Percentiles rank a stretch among this genome's conserved stretches.
Evolutionary conservation across 1,139 yeast genomes (phyloP).

Genomic region (Keqinozyma sinolaborantium): DNA sequence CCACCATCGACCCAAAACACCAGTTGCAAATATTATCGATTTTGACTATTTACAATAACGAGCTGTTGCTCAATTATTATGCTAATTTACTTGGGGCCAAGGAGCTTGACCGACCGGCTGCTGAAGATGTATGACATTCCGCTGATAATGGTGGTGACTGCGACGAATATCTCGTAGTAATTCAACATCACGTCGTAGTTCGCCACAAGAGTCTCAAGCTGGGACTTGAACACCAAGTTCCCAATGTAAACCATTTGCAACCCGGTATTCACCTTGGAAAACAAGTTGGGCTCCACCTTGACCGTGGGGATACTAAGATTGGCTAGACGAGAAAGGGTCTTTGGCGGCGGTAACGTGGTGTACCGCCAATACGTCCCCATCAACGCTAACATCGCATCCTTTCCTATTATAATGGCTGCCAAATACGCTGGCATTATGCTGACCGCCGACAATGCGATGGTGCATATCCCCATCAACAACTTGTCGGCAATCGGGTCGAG

Average conservation of each 20-base stretch:
- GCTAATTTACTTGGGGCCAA: slow-evolving; percentile 2
- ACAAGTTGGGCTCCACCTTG: slow-evolving; percentile 82
- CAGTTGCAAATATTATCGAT: slow-evolving; percentile 2
- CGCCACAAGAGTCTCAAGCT: slow-evolving; percentile 32
- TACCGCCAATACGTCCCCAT: slow-evolving; percentile 75
- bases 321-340: slow-evolving; percentile 59
- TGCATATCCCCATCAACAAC: slow-evolving; percentile 80
- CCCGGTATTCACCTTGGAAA: slow-evolving; percentile 86
- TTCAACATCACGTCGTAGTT: slow-evolving; percentile 13
- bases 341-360: slow-evolving; percentile 71
- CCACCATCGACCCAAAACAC: not conserved
- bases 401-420: slow-evolving; percentile 75
- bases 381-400: slow-evolving; percentile 75
- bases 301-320: slow-evolving; percentile 81
- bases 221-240: slow-evolving; percentile 65
- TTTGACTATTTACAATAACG: not conserved
- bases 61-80: slow-evolving; percentile 1
- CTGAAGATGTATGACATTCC: slow-evolving; percentile 75
- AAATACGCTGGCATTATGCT: slow-evolving; percentile 66
- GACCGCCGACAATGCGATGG: slow-evolving; percentile 68
- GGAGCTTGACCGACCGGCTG: slow-evolving; percentile 44
- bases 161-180: slow-evolving; percentile 42
- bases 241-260: slow-evolving; percentile 92
- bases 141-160: slow-evolving; percentile 72
- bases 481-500: slow-evolving; percentile 97